Evolutionary conservation across 1,284 basidiomycete species (phyloP).

Genomic region (Leccinum griseonigrum): DNA sequence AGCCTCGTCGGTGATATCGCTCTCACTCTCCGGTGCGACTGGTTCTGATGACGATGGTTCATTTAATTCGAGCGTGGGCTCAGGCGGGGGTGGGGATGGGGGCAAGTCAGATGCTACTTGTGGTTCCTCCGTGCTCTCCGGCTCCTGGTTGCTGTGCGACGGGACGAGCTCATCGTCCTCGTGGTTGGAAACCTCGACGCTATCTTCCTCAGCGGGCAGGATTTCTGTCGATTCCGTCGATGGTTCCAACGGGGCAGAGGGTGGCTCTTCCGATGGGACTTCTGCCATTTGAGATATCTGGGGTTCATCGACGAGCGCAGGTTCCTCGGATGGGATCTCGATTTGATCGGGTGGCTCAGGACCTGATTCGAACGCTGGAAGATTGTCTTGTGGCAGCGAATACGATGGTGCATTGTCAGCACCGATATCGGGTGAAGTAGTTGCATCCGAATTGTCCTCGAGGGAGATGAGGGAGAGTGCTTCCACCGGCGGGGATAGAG

Average conservation of each 20-base stretch:
- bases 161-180: slow-evolving; percentile 7
- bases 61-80: slow-evolving; percentile 26
- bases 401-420: slow-evolving; percentile 2
- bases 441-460: slow-evolving; percentile 15
- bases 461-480: slow-evolving; percentile 28
- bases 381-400: slow-evolving; percentile 5
- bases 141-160: slow-evolving; percentile 4
- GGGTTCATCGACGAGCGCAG: slow-evolving; percentile 3
- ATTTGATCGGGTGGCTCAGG: slow-evolving; percentile 11
- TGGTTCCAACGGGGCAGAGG: slow-evolving; percentile 1
- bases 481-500: slow-evolving; percentile 32
- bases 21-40: slow-evolving; percentile 32
- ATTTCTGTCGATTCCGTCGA: slow-evolving; percentile 5
- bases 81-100: neutral
- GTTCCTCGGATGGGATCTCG: slow-evolving; percentile 2
- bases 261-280: slow-evolving; percentile 5
- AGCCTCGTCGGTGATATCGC: slow-evolving; percentile 36
- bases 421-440: neutral
- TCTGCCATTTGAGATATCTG: slow-evolving; percentile 8
- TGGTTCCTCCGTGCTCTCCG: slow-evolving; percentile 7
- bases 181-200: neutral
- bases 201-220: slow-evolving; percentile 6
- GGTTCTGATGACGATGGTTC: slow-evolving; percentile 33
- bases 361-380: slow-evolving; percentile 5
- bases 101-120: slow-evolving; percentile 11